Evolutionary conservation across 2,329 filamentous ascomycete genomes (phyloP).

Genomic region (Alternaria viburni): DNA sequence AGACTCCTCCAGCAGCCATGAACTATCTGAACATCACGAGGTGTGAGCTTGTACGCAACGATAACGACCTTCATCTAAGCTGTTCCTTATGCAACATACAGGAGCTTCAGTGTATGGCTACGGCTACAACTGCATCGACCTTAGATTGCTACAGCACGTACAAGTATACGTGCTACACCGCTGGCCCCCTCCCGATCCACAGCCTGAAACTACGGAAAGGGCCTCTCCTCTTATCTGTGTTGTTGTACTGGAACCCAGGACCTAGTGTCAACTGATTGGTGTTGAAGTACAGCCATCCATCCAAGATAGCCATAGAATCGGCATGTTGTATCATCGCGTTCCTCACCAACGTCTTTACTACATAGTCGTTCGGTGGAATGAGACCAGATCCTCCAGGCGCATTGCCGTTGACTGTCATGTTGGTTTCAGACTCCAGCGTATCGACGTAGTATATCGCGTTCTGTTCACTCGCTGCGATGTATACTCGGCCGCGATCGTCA

Average conservation of each 20-base stretch:
- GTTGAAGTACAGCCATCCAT: conserved; percentile 53
- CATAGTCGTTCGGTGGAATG: conserved; percentile 45
- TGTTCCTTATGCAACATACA: not conserved
- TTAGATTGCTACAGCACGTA: no score
- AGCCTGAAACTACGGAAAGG: conserved; percentile 47
- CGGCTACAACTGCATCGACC: no score
- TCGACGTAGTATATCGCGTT: conserved; percentile 55
- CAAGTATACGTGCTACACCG: conserved; percentile 6
- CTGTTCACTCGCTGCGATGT: conserved; percentile 52
- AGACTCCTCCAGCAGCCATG: not conserved
- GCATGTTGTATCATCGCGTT: conserved; percentile 53
- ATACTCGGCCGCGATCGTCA: conserved; percentile 51
- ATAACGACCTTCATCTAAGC: not conserved
- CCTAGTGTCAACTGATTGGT: conserved; percentile 51
- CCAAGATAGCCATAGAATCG: conserved; percentile 50
- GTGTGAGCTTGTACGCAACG: not conserved
- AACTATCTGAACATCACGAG: not conserved
- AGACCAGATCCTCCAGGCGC: conserved; percentile 40
- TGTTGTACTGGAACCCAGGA: conserved; percentile 48
- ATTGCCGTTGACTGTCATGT: conserved; percentile 45
- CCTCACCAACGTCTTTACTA: conserved; percentile 50
- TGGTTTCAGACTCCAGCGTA: conserved; percentile 44
- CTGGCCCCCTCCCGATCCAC: conserved; percentile 48
- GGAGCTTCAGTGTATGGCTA: no score
- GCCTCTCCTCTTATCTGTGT: conserved; percentile 46